Conservation (phyloP, 805 yeast genomes). For the Zygotorulaspora danielsina region DNA sequence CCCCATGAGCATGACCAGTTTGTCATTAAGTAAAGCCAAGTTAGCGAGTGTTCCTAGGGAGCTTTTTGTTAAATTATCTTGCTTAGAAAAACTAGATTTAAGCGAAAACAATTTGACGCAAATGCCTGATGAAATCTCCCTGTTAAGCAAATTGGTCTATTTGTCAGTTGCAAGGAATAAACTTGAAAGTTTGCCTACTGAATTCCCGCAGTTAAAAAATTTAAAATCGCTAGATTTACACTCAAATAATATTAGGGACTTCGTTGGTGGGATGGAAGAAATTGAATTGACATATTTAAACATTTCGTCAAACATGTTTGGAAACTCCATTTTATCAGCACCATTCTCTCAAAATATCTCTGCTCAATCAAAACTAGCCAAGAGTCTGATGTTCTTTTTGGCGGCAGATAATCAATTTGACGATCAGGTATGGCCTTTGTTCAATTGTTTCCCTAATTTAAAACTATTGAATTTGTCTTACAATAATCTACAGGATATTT, state of each 20-base stretch:
- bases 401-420: conserved; percentile 79
- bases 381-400: conserved; percentile 52
- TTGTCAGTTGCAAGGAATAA: conserved; percentile 74
- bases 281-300: conserved; percentile 59
- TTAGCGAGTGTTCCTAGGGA: conserved; percentile 66
- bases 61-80: conserved; percentile 56
- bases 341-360: conserved; percentile 47
- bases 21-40: conserved; percentile 79
- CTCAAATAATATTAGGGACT: conserved; percentile 68
- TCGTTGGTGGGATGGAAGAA: conserved; percentile 67
- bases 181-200: conserved; percentile 62
- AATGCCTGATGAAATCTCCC: conserved; percentile 65
- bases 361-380: conserved; percentile 37
- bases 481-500: conserved; percentile 78
- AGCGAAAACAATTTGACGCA: conserved; percentile 79
- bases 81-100: conserved; percentile 66
- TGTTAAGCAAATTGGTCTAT: conserved; percentile 53
- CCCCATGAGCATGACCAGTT: conserved; percentile 58
- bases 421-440: conserved; percentile 68
- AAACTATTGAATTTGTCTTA: conserved; percentile 71
- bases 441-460: conserved; percentile 56
- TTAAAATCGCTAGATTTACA: conserved; percentile 74
- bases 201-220: conserved; percentile 55
- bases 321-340: conserved; percentile 25
- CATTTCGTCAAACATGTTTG: conserved; percentile 67